A percentile compares a stretch with the other conserved stretches of the same genome.
Conservation (phyloP, 2,329 filamentous ascomycete genomes). For the Diplocarpon mali region DNA sequence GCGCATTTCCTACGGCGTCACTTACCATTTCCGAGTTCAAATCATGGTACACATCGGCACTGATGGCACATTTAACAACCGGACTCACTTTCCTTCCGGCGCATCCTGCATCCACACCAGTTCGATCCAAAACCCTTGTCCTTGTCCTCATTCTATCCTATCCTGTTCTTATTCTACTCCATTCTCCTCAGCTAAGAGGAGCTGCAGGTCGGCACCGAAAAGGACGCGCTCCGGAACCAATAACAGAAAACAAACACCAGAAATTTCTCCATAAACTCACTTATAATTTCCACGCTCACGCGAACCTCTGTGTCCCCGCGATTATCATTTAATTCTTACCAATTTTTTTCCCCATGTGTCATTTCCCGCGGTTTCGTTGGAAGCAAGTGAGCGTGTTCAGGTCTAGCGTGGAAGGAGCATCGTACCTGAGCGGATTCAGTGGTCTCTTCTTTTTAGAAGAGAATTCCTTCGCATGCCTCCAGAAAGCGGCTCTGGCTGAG, state of each 20-base stretch:
- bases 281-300: constrained; percentile 24
- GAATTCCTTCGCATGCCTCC: no score
- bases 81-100: not conserved
- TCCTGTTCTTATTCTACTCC: no score
- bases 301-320: constrained; percentile 6
- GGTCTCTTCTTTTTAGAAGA: no score
- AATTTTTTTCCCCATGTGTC: not conserved
- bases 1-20: constrained; percentile 11
- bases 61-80: not conserved
- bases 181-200: no score
- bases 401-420: not conserved
- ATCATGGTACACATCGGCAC: constrained; percentile 4
- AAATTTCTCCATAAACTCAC: constrained; percentile 19
- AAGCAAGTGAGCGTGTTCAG: not conserved
- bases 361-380: not conserved
- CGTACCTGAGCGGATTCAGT: not conserved
- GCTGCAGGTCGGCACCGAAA: no score
- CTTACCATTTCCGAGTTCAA: not conserved
- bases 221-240: not conserved
- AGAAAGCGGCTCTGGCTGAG: no score
- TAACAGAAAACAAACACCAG: not conserved
- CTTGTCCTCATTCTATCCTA: constrained; percentile 11
- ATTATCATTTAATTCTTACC: no score
- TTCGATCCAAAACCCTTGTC: constrained; percentile 8
- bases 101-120: not conserved